Conservation (phyloP, 495 filamentous ascomycete species). For the Hypoxylon lienhwacheense region DNA sequence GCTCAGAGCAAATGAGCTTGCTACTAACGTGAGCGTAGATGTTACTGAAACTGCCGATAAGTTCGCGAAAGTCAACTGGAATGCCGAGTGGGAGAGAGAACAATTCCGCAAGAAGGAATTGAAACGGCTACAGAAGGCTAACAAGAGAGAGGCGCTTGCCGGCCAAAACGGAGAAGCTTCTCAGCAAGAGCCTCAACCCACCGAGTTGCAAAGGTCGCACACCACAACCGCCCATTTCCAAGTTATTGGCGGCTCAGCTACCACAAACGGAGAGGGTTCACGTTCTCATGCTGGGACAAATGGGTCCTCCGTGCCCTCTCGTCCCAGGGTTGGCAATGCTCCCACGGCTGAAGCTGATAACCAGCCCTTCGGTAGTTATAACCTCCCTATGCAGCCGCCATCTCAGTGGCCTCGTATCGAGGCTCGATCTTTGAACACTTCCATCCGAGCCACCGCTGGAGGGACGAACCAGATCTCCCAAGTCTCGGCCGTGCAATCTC, state of each 20-base stretch:
- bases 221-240: conserved; percentile 52
- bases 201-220: conserved; percentile 49
- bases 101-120: conserved; percentile 62
- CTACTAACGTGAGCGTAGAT: conserved; percentile 90
- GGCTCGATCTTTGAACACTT: conserved; percentile 34
- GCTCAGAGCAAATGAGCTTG: conserved; percentile 84
- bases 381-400: conserved; percentile 43
- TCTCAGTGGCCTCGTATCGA: conserved; percentile 35
- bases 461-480: conserved; percentile 60
- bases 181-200: conserved; percentile 54
- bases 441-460: conserved; percentile 41
- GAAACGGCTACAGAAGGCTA: conserved; percentile 60
- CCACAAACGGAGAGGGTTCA: conserved; percentile 57
- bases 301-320: conserved; percentile 64
- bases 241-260: conserved; percentile 50
- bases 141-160: conserved; percentile 54
- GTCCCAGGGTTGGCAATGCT: conserved; percentile 54
- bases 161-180: conserved; percentile 34
- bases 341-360: conserved; percentile 64
- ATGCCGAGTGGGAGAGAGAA: conserved; percentile 71
- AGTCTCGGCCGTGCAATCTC: conserved; percentile 68
- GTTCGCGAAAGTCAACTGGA: conserved; percentile 50
- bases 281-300: conserved; percentile 61
- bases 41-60: conserved; percentile 68
- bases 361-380: conserved; percentile 40